Evolutionary conservation across 257 asterid species (phyloP).

Genomic region (Scutellaria galericulata): DNA sequence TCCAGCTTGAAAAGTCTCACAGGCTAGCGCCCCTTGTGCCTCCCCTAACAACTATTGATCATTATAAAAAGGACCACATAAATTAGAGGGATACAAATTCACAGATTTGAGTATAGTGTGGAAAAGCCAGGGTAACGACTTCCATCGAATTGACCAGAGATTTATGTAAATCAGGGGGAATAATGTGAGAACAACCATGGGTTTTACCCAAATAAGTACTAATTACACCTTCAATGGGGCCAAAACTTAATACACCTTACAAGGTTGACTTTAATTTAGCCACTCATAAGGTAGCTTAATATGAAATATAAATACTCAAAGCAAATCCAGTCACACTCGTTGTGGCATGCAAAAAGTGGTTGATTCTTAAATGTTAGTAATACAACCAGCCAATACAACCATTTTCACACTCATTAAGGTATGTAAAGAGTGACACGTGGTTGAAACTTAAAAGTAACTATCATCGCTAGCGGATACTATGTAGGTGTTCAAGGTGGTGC

Average conservation of each 20-base stretch:
- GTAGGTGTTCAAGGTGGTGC: background rate
- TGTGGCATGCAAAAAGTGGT: conserved; percentile 7
- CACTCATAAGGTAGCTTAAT: conserved; percentile 23
- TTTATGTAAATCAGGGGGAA: background rate
- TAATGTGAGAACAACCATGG: background rate
- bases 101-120: background rate
- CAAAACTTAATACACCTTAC: conserved; percentile 5
- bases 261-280: conserved; percentile 13
- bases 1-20: too few relatives aligned
- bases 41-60: too few relatives aligned
- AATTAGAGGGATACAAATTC: too few relatives aligned
- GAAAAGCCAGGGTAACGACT: conserved; percentile 14
- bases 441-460: background rate
- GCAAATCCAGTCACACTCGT: conserved; percentile 12
- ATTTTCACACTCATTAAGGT: background rate
- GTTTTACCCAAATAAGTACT: background rate
- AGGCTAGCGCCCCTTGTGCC: too few relatives aligned
- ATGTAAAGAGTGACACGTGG: conserved; percentile 19
- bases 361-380: conserved; percentile 5
- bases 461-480: background rate
- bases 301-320: background rate
- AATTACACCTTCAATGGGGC: conserved; percentile 2
- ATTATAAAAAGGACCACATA: too few relatives aligned
- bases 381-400: conserved; percentile 3
- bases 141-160: background rate